phyloP scores from a whole-genome alignment of 257 asterid genomes.

The Misopates orontium region DNA sequence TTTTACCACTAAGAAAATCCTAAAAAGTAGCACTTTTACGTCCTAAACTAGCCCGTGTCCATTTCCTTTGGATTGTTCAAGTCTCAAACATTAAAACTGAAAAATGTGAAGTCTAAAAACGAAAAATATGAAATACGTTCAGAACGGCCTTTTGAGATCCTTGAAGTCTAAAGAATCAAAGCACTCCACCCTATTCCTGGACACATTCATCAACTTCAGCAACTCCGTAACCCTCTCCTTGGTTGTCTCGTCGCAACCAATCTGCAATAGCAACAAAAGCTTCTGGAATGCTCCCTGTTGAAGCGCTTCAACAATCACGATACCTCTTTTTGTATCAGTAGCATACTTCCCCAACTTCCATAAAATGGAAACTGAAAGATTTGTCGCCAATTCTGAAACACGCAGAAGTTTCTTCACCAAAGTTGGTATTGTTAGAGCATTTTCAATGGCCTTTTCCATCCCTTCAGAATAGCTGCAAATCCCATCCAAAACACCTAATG shows the following conservation, averaged over 20 bases:
- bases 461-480: slow-evolving; percentile 43
- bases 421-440: slow-evolving; percentile 45
- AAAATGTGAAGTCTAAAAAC: too few species aligned
- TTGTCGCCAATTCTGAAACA: slow-evolving; percentile 51
- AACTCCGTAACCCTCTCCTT: slow-evolving; percentile 52
- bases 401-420: slow-evolving; percentile 55
- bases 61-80: too few species aligned
- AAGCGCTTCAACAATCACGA: slow-evolving; percentile 36
- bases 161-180: slow-evolving; percentile 54
- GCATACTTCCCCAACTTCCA: slow-evolving; percentile 35
- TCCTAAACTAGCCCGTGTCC: too few species aligned
- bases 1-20: too few species aligned
- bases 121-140: too few species aligned
- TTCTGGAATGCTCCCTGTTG: slow-evolving; percentile 59
- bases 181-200: slow-evolving; percentile 35
- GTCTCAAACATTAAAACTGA: too few species aligned
- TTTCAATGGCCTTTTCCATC: slow-evolving; percentile 34
- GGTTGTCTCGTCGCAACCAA: slow-evolving; percentile 45
- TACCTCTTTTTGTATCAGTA: background rate
- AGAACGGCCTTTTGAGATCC: slow-evolving; percentile 45
- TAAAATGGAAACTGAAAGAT: slow-evolving; percentile 50
- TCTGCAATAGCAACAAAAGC: slow-evolving; percentile 47
- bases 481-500: slow-evolving; percentile 50
- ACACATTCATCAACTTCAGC: slow-evolving; percentile 46
- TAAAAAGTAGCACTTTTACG: too few species aligned